These are phyloP conservation scores for Entophlyctis luteolus DNA, from an alignment of 192 early-diverging fungal species.

Conservation along the genomic window DNA sequence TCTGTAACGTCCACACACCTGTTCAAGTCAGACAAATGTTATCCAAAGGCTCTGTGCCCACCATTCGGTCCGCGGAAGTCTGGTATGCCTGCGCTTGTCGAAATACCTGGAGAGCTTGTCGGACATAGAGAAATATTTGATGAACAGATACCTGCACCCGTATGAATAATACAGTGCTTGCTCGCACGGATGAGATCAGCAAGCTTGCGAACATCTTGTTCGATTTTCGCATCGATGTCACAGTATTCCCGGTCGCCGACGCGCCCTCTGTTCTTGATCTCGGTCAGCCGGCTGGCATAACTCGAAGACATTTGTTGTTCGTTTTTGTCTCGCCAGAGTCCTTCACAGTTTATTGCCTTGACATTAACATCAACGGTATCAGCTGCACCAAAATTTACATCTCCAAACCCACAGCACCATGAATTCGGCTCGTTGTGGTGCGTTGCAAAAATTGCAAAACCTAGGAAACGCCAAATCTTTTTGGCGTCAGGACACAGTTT, in stretches of 20 bases:
- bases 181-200: not conserved
- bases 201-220: not conserved
- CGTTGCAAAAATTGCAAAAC: too few relatives aligned
- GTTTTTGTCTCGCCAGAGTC: too few relatives aligned
- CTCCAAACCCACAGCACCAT: too few relatives aligned
- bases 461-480: too few relatives aligned
- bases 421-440: too few relatives aligned
- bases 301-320: too few relatives aligned
- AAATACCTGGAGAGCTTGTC: not conserved
- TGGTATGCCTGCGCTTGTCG: not conserved
- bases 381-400: too few relatives aligned
- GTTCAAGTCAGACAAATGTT: not conserved
- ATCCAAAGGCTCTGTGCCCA: not conserved
- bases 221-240: not conserved
- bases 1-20: not conserved
- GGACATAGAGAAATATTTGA: not conserved
- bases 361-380: too few relatives aligned
- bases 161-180: not conserved
- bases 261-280: slow-evolving; percentile 10
- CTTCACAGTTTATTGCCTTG: too few relatives aligned
- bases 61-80: slow-evolving; percentile 23
- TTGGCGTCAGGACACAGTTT: too few relatives aligned
- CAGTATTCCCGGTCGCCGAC: not conserved
- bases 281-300: slow-evolving; percentile 5
- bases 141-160: slow-evolving; percentile 7